These are phyloP conservation scores for Stramenopiles sp. DNA, from an alignment of 352 stramenopile genomes.

Conservation along the genomic window DNA sequence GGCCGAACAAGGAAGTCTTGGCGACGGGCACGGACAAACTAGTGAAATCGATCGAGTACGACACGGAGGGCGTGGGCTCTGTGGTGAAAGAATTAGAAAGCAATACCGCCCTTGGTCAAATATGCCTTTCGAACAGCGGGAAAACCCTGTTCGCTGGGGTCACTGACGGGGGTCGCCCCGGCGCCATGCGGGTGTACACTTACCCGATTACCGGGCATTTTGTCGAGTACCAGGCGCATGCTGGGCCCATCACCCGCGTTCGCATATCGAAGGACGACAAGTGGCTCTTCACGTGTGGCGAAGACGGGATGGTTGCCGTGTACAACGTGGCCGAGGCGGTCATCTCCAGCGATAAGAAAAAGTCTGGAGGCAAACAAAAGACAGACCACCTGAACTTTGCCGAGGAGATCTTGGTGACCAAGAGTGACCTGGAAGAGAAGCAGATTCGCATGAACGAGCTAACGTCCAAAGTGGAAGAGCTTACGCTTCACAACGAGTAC, in stretches of 20 bases:
- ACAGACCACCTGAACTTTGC: conserved; percentile 31
- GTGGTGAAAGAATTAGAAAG: background rate
- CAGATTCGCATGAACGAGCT: conserved; percentile 68
- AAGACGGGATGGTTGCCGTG: conserved; percentile 44
- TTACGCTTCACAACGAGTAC: conserved; percentile 71
- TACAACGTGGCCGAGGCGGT: conserved; percentile 47
- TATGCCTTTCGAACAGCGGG: conserved; percentile 55
- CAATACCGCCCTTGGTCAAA: conserved; percentile 37
- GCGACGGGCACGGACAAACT: background rate
- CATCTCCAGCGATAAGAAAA: conserved; percentile 25
- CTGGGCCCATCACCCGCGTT: conserved; percentile 43
- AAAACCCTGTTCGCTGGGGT: conserved; percentile 65
- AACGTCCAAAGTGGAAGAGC: conserved; percentile 66
- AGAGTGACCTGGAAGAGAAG: conserved; percentile 74
- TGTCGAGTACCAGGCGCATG: conserved; percentile 56
- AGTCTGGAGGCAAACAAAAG: background rate
- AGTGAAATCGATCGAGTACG: background rate
- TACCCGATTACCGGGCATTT: conserved; percentile 68
- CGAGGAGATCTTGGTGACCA: conserved; percentile 77
- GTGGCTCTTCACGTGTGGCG: conserved; percentile 68
- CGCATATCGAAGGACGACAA: conserved; percentile 63
- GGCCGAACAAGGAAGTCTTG: background rate
- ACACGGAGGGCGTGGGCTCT: background rate
- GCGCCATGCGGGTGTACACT: conserved; percentile 54
- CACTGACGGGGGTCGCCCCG: conserved; percentile 43